These are phyloP conservation scores for Ganoderma sinense DNA, from an alignment of 1,284 basidiomycete genomes.

Conservation along the genomic window DNA sequence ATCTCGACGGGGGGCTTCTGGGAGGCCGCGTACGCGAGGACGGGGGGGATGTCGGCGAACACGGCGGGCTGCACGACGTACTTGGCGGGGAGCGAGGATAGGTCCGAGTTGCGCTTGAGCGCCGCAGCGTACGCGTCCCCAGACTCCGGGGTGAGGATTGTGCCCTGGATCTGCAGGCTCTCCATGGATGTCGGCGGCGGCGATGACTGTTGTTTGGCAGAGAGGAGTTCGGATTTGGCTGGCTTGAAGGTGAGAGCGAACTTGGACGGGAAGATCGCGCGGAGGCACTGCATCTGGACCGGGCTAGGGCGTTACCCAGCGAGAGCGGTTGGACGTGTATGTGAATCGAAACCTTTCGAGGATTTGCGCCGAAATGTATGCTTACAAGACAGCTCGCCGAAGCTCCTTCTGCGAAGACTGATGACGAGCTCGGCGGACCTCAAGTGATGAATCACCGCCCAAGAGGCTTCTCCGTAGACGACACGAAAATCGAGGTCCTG, in stretches of 20 bases:
- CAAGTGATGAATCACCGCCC: too few species aligned
- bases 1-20: slow-evolving; percentile 34
- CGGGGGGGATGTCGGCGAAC: slow-evolving; percentile 31
- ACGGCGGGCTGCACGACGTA: slow-evolving; percentile 32
- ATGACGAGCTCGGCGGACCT: too few species aligned
- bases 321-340: not conserved
- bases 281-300: not conserved
- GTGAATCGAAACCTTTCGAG: not conserved
- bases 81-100: slow-evolving; percentile 33
- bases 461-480: too few species aligned
- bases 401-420: too few species aligned
- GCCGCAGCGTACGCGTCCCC: slow-evolving; percentile 29
- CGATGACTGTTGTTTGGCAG: not conserved
- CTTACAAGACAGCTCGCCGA: too few species aligned
- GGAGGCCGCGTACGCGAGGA: slow-evolving; percentile 29
- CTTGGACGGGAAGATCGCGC: not conserved
- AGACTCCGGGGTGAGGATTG: slow-evolving; percentile 22
- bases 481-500: too few species aligned
- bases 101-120: slow-evolving; percentile 31
- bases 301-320: not conserved
- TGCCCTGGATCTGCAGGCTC: slow-evolving; percentile 16
- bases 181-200: slow-evolving; percentile 13
- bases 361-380: too few species aligned
- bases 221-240: not conserved
- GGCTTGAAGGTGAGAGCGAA: not conserved